These are phyloP conservation scores for Aspergillus sp. DNA, from an alignment of 2,329 filamentous ascomycete species.

Conservation along the genomic window DNA sequence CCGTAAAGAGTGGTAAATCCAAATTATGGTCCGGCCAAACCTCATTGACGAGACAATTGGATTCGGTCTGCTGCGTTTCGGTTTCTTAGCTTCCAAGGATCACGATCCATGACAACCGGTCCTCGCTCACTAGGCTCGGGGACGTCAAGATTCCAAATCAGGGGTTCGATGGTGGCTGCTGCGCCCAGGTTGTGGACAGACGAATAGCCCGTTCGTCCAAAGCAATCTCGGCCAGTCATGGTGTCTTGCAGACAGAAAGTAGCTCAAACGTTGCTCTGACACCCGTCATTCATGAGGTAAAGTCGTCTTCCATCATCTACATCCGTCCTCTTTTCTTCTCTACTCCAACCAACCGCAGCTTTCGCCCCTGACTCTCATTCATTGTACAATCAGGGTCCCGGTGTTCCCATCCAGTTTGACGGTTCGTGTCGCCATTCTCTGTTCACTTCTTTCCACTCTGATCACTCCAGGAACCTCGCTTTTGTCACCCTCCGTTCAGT, in stretches of 20 bases:
- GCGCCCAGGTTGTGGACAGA: neutral
- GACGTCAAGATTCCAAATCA: constrained; percentile 4
- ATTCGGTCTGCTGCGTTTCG: neutral
- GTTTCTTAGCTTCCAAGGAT: neutral
- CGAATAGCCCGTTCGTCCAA: constrained; percentile 12
- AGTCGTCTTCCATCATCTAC: neutral
- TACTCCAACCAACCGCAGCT: neutral
- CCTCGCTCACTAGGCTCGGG: neutral
- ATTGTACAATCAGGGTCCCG: neutral
- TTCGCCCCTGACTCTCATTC: neutral
- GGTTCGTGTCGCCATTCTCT: too few relatives aligned
- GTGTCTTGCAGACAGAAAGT: constrained; percentile 5
- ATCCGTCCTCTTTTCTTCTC: neutral
- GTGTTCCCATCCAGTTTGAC: constrained; percentile 19
- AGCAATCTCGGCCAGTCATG: constrained; percentile 14
- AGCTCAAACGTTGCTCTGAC: neutral
- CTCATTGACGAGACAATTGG: too few relatives aligned
- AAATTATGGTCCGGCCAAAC: too few relatives aligned
- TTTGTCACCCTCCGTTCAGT: neutral
- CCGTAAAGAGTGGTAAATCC: too few relatives aligned
- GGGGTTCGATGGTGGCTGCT: constrained; percentile 5
- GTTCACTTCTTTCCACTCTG: neutral
- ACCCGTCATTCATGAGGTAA: neutral
- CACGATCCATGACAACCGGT: neutral
- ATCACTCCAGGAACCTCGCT: constrained; percentile 9